Base-by-base conservation (phyloP, 257 asterid species). In the Anisodus acutangulus region DNA sequence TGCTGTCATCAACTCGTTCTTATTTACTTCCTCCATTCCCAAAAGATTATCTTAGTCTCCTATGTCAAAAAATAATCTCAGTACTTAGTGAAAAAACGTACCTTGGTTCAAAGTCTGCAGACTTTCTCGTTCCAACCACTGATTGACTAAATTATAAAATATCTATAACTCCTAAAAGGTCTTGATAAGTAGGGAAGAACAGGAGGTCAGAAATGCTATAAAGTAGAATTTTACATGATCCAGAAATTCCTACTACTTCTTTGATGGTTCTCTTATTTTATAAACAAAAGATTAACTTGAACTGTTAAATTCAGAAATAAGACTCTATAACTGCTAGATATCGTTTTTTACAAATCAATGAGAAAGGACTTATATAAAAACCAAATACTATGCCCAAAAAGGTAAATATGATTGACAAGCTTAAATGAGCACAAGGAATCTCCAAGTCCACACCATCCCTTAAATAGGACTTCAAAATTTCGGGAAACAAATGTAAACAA, bases 191-290 rank as follows among this genome's bases (percentile, higher is more conserved):
- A 51, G 62, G 22, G 45, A 15, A 13, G 10, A 68, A 15, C 12
- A 64, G 71, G 45, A 64, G 17, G 11, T 12, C 4, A 17, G 43
- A 64, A 64, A 26, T 10, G 11, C 71, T 31, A 64, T 31, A 64
- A 4, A 31, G 6, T 10, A 64, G 9, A 64, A 11, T 64, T 64
- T 35, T 12, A 37, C 80, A 72, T 47, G 19, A 19, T 74, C 19
- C 11, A 74, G 37, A 47, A 47, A 47, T 72, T 47, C 35, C 19
- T 47, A 47, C 64, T 59, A 16, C 43, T 19, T 49, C 58, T 47
- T 45, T 74, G 80, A 11, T 10, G 6, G 60, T 74, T 74, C 60
- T 19, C 43, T 19, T 49, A 74, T 74, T 47, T 74, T 47, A 74
- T 3, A 5, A 9, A 43, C 2, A 72, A 45, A 71, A 41, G 37